phyloP scores from a whole-genome alignment of 495 filamentous ascomycete species.

The Pseudevernia furfuracea region DNA sequence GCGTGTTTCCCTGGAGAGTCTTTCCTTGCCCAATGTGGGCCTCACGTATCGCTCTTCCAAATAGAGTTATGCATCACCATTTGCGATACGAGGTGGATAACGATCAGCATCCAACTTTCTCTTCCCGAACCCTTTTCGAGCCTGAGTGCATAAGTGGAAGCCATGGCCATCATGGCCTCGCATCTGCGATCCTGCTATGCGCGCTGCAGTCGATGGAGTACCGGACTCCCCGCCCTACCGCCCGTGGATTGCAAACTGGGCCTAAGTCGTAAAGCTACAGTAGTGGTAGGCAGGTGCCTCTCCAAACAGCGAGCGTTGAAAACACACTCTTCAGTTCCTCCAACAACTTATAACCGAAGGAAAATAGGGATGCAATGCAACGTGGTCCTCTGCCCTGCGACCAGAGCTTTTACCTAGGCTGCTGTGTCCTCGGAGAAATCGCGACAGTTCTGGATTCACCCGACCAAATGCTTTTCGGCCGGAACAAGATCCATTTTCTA shows the following conservation, averaged over 20 bases:
- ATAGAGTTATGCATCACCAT: neutral
- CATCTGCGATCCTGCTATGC: neutral
- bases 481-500: neutral
- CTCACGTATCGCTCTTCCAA: neutral
- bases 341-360: neutral
- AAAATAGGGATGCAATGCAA: neutral
- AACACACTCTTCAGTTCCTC: neutral
- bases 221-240: neutral
- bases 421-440: neutral
- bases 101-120: neutral
- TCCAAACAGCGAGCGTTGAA: neutral
- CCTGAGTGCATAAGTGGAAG: neutral
- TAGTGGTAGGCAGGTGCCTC: neutral
- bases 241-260: neutral
- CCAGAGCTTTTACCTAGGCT: neutral
- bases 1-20: neutral
- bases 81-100: neutral
- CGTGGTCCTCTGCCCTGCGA: neutral
- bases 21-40: neutral
- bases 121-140: neutral
- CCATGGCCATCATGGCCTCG: neutral
- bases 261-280: neutral
- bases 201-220: neutral
- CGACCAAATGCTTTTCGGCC: neutral
- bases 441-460: neutral